Conservation (phyloP, 768 basidiomycete species). For the Gloeostereum incarnatum region DNA sequence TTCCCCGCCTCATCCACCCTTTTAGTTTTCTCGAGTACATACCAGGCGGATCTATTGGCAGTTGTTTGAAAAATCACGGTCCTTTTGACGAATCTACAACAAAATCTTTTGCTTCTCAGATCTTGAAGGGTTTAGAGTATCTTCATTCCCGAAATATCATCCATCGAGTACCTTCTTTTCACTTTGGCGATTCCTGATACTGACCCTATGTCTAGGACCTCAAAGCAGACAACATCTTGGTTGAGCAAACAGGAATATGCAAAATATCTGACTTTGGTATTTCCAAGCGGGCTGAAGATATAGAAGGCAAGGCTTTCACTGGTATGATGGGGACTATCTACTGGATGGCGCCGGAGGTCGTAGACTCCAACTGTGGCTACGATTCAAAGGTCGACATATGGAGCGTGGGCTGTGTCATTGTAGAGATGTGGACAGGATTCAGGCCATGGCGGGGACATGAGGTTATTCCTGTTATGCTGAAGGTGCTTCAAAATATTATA, state of each 20-base stretch:
- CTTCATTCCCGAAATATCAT: conserved; percentile 79
- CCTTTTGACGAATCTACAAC: conserved; percentile 79
- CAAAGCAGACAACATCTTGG: conserved; percentile 91
- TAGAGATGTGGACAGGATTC: conserved; percentile 95
- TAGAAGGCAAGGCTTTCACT: conserved; percentile 55
- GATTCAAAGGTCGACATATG: conserved; percentile 95
- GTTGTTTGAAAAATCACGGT: conserved; percentile 69
- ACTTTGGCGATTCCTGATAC: neutral
- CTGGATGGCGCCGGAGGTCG: conserved; percentile 94
- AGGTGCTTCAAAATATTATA: conserved; percentile 32
- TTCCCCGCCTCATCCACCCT: neutral
- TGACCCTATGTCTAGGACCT: conserved; percentile 48
- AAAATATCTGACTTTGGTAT: conserved; percentile 98
- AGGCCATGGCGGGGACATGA: conserved; percentile 80
- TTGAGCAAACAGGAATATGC: conserved; percentile 76
- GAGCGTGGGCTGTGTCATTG: conserved; percentile 87
- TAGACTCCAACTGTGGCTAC: conserved; percentile 64
- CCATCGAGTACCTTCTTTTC: conserved; percentile 48
- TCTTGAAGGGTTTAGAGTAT: conserved; percentile 79
- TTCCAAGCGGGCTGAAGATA: conserved; percentile 79
- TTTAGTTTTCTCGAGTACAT: conserved; percentile 90
- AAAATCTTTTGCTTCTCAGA: conserved; percentile 79
- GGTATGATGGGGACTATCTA: conserved; percentile 86
- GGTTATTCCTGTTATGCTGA: conserved; percentile 67
- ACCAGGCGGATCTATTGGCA: conserved; percentile 86